Conservation (phyloP, 345 rosid species). For the Hevea brasiliensis region DNA sequence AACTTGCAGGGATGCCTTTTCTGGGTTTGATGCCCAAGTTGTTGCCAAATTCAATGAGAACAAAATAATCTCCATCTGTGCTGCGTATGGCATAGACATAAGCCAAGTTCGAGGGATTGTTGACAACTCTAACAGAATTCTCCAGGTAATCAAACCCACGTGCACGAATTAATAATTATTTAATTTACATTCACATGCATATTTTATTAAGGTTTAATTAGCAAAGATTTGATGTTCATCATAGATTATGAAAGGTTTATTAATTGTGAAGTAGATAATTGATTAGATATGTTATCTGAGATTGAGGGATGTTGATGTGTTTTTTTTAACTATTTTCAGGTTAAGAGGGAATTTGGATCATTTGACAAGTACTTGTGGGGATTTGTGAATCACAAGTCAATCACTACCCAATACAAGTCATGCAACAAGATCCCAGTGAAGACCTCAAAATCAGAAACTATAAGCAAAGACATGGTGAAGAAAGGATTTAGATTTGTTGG, state of each 20-base stretch:
- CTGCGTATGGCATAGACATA: constrained; percentile 45
- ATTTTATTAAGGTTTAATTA: too few relatives aligned
- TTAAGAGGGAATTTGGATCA: constrained; percentile 53
- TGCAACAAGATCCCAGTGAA: constrained; percentile 60
- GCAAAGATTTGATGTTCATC: too few relatives aligned
- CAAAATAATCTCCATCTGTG: constrained; percentile 43
- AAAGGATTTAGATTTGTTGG: constrained; percentile 68
- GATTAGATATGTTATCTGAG: too few relatives aligned
- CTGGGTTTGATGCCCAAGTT: constrained; percentile 53
- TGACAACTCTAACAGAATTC: constrained; percentile 55
- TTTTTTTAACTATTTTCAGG: constrained; percentile 27
- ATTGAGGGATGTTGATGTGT: background rate
- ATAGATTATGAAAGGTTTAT: too few relatives aligned
- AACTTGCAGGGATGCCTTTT: constrained; percentile 54
- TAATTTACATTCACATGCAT: too few relatives aligned
- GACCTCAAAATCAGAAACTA: constrained; percentile 64
- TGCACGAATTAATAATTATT: too few relatives aligned
- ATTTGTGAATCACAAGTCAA: constrained; percentile 49
- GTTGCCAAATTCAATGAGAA: constrained; percentile 50
- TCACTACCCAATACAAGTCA: constrained; percentile 45
- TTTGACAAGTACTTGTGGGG: constrained; percentile 63
- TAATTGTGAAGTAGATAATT: too few relatives aligned
- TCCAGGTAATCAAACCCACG: constrained; percentile 33
- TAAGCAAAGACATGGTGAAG: constrained; percentile 70
- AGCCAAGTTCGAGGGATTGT: constrained; percentile 57